Evolutionary conservation across 306 rosid genomes (phyloP).

Genomic region (Rosa rugosa): DNA sequence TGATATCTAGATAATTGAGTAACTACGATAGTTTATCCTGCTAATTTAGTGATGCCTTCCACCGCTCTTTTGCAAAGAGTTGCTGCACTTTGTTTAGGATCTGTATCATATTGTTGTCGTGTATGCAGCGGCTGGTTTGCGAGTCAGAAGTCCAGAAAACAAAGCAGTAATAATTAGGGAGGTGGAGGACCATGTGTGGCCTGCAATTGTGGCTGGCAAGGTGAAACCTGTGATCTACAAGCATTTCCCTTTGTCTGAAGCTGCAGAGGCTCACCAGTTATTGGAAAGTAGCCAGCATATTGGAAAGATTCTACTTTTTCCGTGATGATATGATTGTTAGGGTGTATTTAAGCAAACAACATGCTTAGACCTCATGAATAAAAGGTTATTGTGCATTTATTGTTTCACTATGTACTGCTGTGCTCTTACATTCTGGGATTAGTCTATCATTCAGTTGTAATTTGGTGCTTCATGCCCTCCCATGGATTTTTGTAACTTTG

Average conservation of each 20-base stretch:
- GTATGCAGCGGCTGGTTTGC: conserved; percentile 76
- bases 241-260: conserved; percentile 62
- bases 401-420: not conserved
- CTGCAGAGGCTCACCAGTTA: conserved; percentile 69
- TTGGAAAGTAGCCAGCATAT: conserved; percentile 76
- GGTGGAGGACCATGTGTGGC: conserved; percentile 93
- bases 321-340: conserved; percentile 23
- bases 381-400: not conserved
- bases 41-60: not conserved
- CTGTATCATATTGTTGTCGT: conserved; percentile 4
- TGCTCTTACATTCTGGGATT: not conserved
- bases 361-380: not conserved
- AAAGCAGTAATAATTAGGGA: conserved; percentile 66
- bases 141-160: conserved; percentile 66
- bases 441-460: not conserved
- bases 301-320: conserved; percentile 77
- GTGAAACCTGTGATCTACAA: conserved; percentile 75
- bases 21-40: not conserved
- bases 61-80: not conserved
- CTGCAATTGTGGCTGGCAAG: conserved; percentile 77
- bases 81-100: not conserved
- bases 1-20: too few relatives aligned
- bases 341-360: not conserved
- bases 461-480: not conserved
- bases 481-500: not conserved